These are phyloP conservation scores for Wickerhamiella cacticola DNA, from an alignment of 805 yeast genomes.

Conservation along the genomic window DNA sequence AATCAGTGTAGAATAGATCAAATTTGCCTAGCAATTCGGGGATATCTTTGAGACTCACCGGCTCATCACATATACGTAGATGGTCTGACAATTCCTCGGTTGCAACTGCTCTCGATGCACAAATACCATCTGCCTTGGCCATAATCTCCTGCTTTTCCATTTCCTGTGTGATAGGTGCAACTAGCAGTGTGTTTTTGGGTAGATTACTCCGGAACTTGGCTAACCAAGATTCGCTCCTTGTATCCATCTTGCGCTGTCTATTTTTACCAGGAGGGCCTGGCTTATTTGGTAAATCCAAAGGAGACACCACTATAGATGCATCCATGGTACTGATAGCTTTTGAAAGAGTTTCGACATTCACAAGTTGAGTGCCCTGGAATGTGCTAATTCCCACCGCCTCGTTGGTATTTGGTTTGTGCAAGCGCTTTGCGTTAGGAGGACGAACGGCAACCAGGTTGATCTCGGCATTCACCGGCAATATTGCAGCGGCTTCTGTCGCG, in stretches of 20 bases:
- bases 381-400: constrained; percentile 28
- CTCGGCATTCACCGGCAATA: constrained; percentile 25
- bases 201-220: constrained; percentile 16
- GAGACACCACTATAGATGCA: constrained; percentile 29
- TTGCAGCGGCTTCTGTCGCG: constrained; percentile 15
- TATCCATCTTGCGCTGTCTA: constrained; percentile 29
- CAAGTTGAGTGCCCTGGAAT: constrained; percentile 28
- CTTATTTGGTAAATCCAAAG: constrained; percentile 28
- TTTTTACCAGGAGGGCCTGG: constrained; percentile 29
- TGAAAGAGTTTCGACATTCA: constrained; percentile 22
- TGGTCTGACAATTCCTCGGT: neutral
- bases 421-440: constrained; percentile 24
- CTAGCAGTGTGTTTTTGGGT: constrained; percentile 17
- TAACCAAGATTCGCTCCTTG: constrained; percentile 29
- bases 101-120: neutral
- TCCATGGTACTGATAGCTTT: constrained; percentile 20
- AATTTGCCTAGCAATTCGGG: constrained; percentile 23
- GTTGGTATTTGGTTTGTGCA: constrained; percentile 28
- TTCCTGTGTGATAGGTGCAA: constrained; percentile 29
- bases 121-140: constrained; percentile 16
- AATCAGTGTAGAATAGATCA: constrained; percentile 29
- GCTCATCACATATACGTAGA: constrained; percentile 2
- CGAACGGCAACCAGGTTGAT: constrained; percentile 26
- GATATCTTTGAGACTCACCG: constrained; percentile 18
- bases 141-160: constrained; percentile 18